Percentiles rank a stretch among this genome's conserved stretches.
Evolutionary conservation across 768 basidiomycete species (phyloP).

Genomic region (Podaxis carcinomalis): DNA sequence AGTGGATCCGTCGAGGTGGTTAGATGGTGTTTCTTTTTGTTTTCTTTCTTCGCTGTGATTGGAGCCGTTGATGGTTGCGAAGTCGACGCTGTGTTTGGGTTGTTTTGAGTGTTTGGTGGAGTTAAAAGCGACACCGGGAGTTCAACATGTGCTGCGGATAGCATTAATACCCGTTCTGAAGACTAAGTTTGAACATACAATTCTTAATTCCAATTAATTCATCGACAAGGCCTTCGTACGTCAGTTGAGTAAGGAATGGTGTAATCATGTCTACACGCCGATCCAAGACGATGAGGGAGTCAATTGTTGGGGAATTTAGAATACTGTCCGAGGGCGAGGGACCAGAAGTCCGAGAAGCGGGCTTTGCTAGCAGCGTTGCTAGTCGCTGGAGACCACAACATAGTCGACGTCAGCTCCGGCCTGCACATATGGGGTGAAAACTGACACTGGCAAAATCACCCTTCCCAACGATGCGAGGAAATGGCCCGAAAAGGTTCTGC

Average conservation of each 20-base stretch:
- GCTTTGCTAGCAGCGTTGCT: slow-evolving; percentile 55
- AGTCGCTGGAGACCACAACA: slow-evolving; percentile 53
- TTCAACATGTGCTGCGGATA: slow-evolving; percentile 64
- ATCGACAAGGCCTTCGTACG: slow-evolving; percentile 94
- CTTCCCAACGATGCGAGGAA: slow-evolving; percentile 91
- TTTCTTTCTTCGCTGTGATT: slow-evolving; percentile 62
- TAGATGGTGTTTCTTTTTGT: slow-evolving; percentile 87
- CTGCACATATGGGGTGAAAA: slow-evolving; percentile 1
- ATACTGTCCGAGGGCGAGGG: slow-evolving; percentile 34
- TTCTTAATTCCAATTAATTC: slow-evolving; percentile 89
- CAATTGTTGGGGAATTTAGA: slow-evolving; percentile 59
- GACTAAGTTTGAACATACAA: slow-evolving; percentile 46
- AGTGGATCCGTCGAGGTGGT: slow-evolving; percentile 76
- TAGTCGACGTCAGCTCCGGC: neutral
- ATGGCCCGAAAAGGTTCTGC: slow-evolving; percentile 81
- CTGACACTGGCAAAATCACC: slow-evolving; percentile 81
- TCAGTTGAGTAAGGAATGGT: slow-evolving; percentile 90
- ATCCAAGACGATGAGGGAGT: slow-evolving; percentile 86
- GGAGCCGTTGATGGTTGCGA: slow-evolving; percentile 36
- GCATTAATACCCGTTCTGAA: slow-evolving; percentile 9
- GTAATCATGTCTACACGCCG: slow-evolving; percentile 94
- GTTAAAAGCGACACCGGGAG: slow-evolving; percentile 68
- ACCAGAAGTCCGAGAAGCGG: slow-evolving; percentile 32
- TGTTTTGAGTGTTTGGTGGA: slow-evolving; percentile 45
- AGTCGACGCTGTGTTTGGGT: slow-evolving; percentile 34